Percentiles rank a stretch among this genome's conserved stretches.
phyloP scores from a whole-genome alignment of 23 red algal genomes.

The Agarophyton chilense region DNA sequence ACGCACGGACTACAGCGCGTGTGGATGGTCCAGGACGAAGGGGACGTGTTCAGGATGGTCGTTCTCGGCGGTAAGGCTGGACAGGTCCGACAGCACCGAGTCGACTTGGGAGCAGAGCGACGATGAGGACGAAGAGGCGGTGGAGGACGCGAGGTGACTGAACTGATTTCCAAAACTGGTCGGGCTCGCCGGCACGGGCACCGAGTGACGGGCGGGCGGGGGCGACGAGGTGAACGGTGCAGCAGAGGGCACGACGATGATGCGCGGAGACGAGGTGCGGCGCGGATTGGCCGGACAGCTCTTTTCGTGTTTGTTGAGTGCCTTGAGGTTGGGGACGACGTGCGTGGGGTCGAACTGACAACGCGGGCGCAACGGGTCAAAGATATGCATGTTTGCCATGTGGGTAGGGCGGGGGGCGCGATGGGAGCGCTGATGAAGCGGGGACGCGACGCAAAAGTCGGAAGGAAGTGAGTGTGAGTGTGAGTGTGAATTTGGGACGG shows the following conservation, averaged over 20 bases:
- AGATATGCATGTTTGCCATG: constrained; percentile 21
- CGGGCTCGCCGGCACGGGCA: not conserved
- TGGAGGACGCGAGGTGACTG: not conserved
- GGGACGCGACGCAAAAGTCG: not conserved
- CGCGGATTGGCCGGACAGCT: constrained; percentile 53
- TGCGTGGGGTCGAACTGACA: constrained; percentile 41
- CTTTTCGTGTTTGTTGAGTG: constrained; percentile 39
- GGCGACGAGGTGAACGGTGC: not conserved
- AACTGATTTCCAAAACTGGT: constrained; percentile 13
- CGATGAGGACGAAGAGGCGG: not conserved
- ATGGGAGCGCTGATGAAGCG: not conserved
- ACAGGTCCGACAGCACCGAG: not conserved
- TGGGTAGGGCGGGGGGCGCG: not conserved
- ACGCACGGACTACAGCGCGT: not conserved
- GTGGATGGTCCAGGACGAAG: no score
- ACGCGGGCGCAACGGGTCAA: constrained; percentile 54
- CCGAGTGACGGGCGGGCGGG: not conserved
- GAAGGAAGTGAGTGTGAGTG: not conserved
- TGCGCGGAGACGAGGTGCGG: constrained; percentile 3
- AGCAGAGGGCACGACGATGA: not conserved
- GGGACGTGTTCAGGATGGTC: not conserved
- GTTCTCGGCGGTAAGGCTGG: not conserved
- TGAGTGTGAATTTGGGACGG: not conserved
- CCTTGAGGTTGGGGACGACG: constrained; percentile 47
- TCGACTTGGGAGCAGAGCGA: not conserved